phyloP scores from a whole-genome alignment of 2,329 filamentous ascomycete species.

The Colletotrichum phormii region DNA sequence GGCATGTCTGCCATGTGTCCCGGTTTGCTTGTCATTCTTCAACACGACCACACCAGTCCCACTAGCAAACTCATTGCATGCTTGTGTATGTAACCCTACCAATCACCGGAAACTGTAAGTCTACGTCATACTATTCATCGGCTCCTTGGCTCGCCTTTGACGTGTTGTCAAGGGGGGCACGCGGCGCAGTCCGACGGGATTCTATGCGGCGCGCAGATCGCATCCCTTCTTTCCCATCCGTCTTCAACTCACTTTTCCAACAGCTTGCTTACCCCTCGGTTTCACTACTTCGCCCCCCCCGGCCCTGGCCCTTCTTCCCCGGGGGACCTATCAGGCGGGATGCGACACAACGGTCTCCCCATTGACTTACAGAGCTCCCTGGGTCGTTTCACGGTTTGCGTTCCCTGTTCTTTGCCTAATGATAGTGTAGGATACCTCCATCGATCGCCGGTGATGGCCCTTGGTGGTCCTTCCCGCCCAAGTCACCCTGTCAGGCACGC shows the following conservation, averaged over 20 bases:
- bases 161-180: background rate
- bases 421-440: background rate
- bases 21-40: slow-evolving; percentile 14
- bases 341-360: slow-evolving; percentile 21
- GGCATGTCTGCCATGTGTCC: background rate
- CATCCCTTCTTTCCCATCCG: background rate
- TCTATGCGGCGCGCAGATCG: slow-evolving; percentile 7
- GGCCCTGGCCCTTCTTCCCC: slow-evolving; percentile 7
- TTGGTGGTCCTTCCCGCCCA: background rate
- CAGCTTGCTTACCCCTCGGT: background rate
- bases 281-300: background rate
- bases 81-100: background rate
- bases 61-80: background rate
- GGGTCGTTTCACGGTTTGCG: background rate
- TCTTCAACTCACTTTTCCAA: background rate
- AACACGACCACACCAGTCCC: background rate
- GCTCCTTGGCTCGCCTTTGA: background rate
- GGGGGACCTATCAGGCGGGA: slow-evolving; percentile 24
- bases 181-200: background rate
- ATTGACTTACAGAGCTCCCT: background rate
- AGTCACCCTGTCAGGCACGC: slow-evolving; percentile 24
- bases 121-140: background rate
- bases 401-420: background rate
- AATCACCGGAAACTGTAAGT: background rate
- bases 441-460: slow-evolving; percentile 2